Base-by-base conservation (phyloP, 2,329 filamentous ascomycete species). In the Phyllachora maydis region DNA sequence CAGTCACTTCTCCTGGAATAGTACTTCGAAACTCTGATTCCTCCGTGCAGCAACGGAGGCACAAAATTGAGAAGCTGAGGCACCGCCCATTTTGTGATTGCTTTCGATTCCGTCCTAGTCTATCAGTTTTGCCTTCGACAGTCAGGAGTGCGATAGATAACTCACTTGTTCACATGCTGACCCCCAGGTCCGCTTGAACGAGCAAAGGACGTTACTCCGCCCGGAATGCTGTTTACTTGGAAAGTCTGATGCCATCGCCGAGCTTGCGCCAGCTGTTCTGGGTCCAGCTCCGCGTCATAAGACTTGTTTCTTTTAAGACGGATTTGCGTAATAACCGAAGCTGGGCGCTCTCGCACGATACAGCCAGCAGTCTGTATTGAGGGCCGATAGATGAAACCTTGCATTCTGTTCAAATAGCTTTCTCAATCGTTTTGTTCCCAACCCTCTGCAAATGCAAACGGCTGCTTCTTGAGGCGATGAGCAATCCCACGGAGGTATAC, bases 111-210 rank as follows among this genome's bases (percentile, higher is more conserved):
- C 1, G 64, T 69, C 29, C 63, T 68, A 32, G n/a, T 16, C 5
- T 11, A 8, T 13, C 8, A 8, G 3, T 11, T 8, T 15, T 12
- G 10, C 11, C 8, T 8, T 8, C 19, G 8, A 7, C 21, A 14
- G 6, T 9, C 17, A 11, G 5, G 8, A 16, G 12, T 16, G 35
- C 29, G 22, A 32, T 22, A 16, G 21, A 23, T 18, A 23, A 40
- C 54, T 25, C 35, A 68, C 64, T 68, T 69, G 37, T 69, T 69
- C 16, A 68, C 63, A 35, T 69, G 61, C 33, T 69, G 64, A 2
- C 64, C 64, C 8, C 64, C 64, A 3, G 64, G 63, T 0, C 64
- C 64, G 32, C 61, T 66, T 3, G 64, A 67, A n/a, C 64, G 51
- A 3, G 64, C 53, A 37, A 53, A 68, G 8, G 45, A 54, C 4